Base-by-base conservation (phyloP, 2,329 filamentous ascomycete genomes). In the Diplodia sapinea region DNA sequence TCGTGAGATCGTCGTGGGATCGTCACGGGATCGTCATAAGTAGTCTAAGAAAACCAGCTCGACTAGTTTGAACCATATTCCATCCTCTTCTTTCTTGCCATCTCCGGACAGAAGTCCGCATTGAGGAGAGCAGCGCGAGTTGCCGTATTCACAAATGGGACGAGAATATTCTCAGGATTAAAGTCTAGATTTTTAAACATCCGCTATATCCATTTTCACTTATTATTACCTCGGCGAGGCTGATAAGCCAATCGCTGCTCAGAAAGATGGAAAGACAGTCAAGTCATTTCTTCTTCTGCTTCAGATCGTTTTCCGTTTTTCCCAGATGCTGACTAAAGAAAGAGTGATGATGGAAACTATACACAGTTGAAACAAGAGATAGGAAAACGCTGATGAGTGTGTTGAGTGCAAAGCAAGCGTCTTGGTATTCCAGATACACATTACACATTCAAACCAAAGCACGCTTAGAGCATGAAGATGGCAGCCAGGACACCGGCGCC, bases 391-490 rank as follows among this genome's bases (percentile, higher is more conserved):
- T 47, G 15, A 50, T 49, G 15, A n/a, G 33, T 23, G n/a, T 33
- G 23, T 13, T 65, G 50, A 47, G 23, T 55, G 49, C 20, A 36
- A 65, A 23, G 20, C 15, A 26, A 33, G 36, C 13, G 20, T n/a
- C 23, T 64, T 38, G 62, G 51, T 65, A 65, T 65, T 47, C 52
- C 64, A 66, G 64, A 56, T 66, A 66, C 40, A 59, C 64, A 66
- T 66, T 66, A 66, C 51, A 57, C 64, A 66, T 66, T 66, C 64
- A 57, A 55, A 31, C 7, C 40, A 12, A 43, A 43, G 15, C 36
- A 36, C 50, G 43, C 66, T 64, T 64, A 68, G 12, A 68, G 43
- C 36, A 68, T 51, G 38, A 68, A 56, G 20, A 68, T 40, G 31
- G 66, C 66, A n/a, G 59, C 57, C 17, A 62, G 50, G 31, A 68